A percentile compares a stretch with the other conserved stretches of the same genome.
Evolutionary conservation across 345 rosid species (phyloP).

Genomic region (Aethionema arabicum): DNA sequence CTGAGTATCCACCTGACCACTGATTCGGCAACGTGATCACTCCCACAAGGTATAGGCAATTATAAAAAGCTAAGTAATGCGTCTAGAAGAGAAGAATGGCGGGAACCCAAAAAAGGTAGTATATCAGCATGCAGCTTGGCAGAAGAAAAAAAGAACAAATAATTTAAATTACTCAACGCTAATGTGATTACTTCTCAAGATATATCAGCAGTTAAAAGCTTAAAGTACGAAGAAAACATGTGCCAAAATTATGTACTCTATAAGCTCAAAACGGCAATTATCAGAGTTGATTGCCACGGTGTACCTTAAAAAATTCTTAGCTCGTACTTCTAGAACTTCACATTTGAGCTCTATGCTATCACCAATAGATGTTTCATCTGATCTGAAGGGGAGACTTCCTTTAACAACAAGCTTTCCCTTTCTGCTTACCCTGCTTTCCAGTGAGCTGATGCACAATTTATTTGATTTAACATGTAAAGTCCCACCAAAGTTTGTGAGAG

Average conservation of each 20-base stretch:
- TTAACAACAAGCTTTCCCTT: constrained; percentile 81
- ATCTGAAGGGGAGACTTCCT: constrained; percentile 86
- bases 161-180: constrained; percentile 4
- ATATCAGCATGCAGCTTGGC: constrained; percentile 10
- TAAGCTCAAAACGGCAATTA: constrained; percentile 13
- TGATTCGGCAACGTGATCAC: constrained; percentile 40
- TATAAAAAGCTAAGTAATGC: constrained; percentile 14
- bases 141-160: constrained; percentile 14
- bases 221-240: background rate
- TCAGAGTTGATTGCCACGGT: constrained; percentile 1
- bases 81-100: constrained; percentile 7
- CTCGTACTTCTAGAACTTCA: constrained; percentile 91
- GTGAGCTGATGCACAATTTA: constrained; percentile 67
- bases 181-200: background rate
- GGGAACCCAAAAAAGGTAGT: background rate
- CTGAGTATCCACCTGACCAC: constrained; percentile 98
- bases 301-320: constrained; percentile 86
- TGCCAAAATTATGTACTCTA: constrained; percentile 1
- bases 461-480: constrained; percentile 84
- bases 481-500: constrained; percentile 90
- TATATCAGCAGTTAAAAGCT: background rate
- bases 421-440: constrained; percentile 92
- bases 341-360: constrained; percentile 95
- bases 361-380: constrained; percentile 63
- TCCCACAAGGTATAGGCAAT: constrained; percentile 6